These are phyloP conservation scores for Seiridium cupressi DNA, from an alignment of 2,329 filamentous ascomycete genomes.

Conservation along the genomic window DNA sequence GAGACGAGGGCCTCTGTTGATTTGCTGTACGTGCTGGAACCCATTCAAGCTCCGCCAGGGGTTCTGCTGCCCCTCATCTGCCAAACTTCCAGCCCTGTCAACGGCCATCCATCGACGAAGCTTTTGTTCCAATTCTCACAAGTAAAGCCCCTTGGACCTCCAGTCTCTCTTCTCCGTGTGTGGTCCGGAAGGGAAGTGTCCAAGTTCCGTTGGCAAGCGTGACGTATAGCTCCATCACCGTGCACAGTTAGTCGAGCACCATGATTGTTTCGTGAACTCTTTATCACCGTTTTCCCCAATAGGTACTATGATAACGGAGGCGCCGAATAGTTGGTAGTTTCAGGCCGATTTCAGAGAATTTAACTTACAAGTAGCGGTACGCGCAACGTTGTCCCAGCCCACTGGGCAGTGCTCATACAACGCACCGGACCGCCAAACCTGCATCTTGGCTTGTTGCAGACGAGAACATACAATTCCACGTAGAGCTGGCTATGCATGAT, in stretches of 20 bases:
- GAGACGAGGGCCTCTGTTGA: conserved; percentile 6
- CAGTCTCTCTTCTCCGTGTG: not conserved
- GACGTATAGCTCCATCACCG: not conserved
- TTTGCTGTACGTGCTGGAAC: not conserved
- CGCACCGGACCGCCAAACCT: no score
- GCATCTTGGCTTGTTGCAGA: no score
- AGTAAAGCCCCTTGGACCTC: not conserved
- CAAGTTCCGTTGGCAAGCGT: not conserved
- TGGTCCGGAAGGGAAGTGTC: not conserved
- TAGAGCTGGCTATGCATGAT: no score
- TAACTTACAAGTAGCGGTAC: no score
- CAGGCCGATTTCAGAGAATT: no score
- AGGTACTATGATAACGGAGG: no score
- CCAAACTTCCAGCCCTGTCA: not conserved
- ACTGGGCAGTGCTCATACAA: no score
- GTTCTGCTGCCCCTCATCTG: not conserved
- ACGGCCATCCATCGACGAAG: not conserved
- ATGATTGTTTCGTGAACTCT: not conserved
- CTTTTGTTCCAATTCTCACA: not conserved
- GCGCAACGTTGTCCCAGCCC: no score
- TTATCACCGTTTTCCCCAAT: no score
- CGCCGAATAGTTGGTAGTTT: no score
- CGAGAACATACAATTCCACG: no score
- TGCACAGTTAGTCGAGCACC: not conserved
- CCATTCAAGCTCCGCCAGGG: not conserved